These are phyloP conservation scores for Babesia gibsoni DNA, from an alignment of 169 alveolate genomes.

Conservation along the genomic window DNA sequence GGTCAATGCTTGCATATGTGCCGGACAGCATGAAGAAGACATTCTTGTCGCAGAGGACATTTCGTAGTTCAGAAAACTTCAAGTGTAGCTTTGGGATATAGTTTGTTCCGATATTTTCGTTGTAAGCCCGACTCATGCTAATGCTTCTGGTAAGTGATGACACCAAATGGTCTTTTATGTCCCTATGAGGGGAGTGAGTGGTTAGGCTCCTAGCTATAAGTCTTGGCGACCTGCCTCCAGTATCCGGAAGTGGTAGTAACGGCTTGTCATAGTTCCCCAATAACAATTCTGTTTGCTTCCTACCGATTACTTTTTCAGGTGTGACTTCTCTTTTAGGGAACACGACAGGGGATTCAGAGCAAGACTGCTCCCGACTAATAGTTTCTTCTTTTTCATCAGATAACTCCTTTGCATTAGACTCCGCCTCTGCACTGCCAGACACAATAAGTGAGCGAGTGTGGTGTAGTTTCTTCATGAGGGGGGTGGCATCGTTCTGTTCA, in stretches of 20 bases:
- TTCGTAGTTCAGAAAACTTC: constrained; percentile 56
- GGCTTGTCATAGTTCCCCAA: too few relatives aligned
- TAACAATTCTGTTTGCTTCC: background rate
- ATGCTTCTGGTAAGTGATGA: background rate
- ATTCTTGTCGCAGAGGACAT: constrained; percentile 55
- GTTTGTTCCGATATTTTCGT: background rate
- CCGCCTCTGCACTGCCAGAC: background rate
- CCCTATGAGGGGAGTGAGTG: background rate
- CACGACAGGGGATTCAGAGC: background rate
- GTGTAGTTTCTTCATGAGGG: background rate
- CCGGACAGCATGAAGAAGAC: constrained; percentile 58
- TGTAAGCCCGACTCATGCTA: background rate
- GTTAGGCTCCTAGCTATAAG: background rate
- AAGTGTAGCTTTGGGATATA: constrained; percentile 59
- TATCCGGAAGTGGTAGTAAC: background rate
- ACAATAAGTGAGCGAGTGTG: background rate
- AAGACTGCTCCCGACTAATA: background rate
- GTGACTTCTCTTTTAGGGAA: too few relatives aligned
- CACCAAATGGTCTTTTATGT: background rate
- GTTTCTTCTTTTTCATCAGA: background rate
- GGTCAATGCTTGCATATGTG: constrained; percentile 35
- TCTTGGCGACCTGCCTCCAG: background rate
- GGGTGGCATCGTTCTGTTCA: background rate
- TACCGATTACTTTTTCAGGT: too few relatives aligned
- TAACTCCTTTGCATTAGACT: background rate